These are phyloP conservation scores for Spathaspora passalidarum DNA, from an alignment of 805 yeast genomes.

Conservation along the genomic window DNA sequence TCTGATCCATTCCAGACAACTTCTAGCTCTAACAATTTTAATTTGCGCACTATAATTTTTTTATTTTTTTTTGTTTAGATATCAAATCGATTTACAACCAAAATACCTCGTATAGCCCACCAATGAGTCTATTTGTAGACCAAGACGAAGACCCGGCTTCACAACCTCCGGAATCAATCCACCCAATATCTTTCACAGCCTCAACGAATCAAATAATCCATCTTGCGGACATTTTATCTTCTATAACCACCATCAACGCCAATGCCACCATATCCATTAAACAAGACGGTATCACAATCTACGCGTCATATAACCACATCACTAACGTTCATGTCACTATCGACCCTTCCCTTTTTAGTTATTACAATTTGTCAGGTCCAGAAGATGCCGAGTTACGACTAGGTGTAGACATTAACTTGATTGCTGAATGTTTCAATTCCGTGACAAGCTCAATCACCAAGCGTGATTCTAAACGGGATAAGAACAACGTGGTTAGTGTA, in stretches of 20 bases:
- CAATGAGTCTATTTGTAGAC: neutral
- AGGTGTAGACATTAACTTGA: conserved; percentile 35
- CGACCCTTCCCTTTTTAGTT: conserved; percentile 35
- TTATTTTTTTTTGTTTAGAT: too few species aligned
- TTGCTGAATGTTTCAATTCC: conserved; percentile 34
- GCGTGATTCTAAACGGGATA: conserved; percentile 7
- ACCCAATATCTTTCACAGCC: conserved; percentile 28
- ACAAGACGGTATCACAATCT: conserved; percentile 30
- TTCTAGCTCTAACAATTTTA: too few species aligned
- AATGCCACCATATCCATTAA: conserved; percentile 35
- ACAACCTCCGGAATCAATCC: neutral
- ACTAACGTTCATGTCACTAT: conserved; percentile 31
- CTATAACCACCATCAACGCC: conserved; percentile 27
- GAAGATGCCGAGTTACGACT: conserved; percentile 16
- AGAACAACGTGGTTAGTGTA: conserved; percentile 1
- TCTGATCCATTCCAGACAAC: too few species aligned
- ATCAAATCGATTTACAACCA: too few species aligned
- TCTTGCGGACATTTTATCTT: conserved; percentile 33
- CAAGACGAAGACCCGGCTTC: conserved; percentile 1
- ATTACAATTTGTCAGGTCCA: conserved; percentile 18
- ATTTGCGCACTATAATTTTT: neutral
- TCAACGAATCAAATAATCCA: conserved; percentile 37
- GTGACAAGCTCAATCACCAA: conserved; percentile 18
- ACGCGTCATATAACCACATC: conserved; percentile 36
- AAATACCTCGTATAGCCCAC: too few species aligned